Evolutionary conservation across 352 stramenopile genomes (phyloP), one percentile per base, ranked within the genome.

Genomic region (Porosira glacialis): DNA sequence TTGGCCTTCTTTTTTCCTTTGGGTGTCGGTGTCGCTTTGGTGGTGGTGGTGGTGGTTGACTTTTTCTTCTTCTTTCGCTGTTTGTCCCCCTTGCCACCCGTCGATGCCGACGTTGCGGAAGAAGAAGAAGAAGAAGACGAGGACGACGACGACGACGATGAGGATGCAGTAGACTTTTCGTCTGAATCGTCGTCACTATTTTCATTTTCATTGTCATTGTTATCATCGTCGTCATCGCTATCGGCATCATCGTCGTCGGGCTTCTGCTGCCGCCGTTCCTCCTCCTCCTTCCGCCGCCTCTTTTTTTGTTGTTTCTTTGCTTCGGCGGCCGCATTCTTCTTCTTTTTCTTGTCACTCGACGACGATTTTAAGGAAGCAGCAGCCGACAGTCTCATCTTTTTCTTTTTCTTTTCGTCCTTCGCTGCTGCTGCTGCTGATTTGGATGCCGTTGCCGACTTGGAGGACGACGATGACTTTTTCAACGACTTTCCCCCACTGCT

Each of bases 51-150:
- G 15, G 7, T 41, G 33, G 7, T 15, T 41, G 33, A 41, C 33
- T 7, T 41, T 15, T 41, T 41, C 33, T 41, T 15, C 15, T 41
- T 15, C 15, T 41, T 15, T 15, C 33, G 15, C 15, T 15, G 15
- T 57, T n/a, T 15, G 22, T 49, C 48, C 57, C 63, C 27, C 56
- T 70, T 31, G 55, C 52, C 11, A 56, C 68, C n/a, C n/a, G n/a
- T n/a, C n/a, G n/a, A n/a, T n/a, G n/a, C n/a, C n/a, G n/a, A n/a
- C n/a, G n/a, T n/a, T n/a, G n/a, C n/a, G n/a, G n/a, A n/a, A n/a
- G n/a, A n/a, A n/a, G n/a, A n/a, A n/a, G n/a, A n/a, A n/a, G n/a
- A n/a, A n/a, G n/a, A n/a, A n/a, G n/a, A n/a, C n/a, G n/a, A n/a
- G n/a, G n/a, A n/a, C n/a, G n/a, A n/a, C n/a, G n/a, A n/a, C n/a